Evolutionary conservation across 129 eudicot species (phyloP).

Genomic region (Escallonia rubra): DNA sequence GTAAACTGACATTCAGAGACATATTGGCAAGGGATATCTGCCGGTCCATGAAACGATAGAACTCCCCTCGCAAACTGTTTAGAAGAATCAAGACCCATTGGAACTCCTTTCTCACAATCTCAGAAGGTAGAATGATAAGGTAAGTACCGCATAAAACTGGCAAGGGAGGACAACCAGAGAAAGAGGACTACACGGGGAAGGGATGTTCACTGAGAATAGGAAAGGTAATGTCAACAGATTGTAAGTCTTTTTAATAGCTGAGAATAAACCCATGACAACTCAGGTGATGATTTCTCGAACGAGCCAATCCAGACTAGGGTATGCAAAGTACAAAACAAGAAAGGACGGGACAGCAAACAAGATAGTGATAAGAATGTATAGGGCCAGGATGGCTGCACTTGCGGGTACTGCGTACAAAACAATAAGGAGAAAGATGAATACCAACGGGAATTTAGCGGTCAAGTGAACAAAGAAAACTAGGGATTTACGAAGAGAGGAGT

Average conservation of each 20-base stretch:
- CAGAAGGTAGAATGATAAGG: no score
- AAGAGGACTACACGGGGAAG: no score
- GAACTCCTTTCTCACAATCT: not conserved
- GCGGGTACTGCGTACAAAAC: constrained; percentile 56
- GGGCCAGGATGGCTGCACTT: constrained; percentile 48
- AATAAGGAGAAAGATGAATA: constrained; percentile 49
- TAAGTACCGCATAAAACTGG: no score
- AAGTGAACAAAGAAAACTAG: constrained; percentile 45
- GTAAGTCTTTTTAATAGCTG: no score
- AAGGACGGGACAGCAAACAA: constrained; percentile 58
- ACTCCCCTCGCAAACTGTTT: not conserved
- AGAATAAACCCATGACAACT: not conserved
- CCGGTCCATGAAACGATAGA: not conserved
- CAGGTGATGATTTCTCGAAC: constrained; percentile 46
- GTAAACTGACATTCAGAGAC: no score
- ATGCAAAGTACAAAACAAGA: constrained; percentile 53
- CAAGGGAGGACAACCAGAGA: no score
- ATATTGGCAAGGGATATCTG: no score
- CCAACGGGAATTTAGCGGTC: constrained; percentile 51
- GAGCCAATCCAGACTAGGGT: constrained; percentile 63
- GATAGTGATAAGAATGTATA: constrained; percentile 51
- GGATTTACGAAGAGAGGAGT: constrained; percentile 41
- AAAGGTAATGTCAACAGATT: no score
- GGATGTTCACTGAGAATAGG: no score
- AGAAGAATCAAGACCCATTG: not conserved